Conservation (phyloP, 2,329 filamentous ascomycete species). For the Zymoseptoria brevis region DNA sequence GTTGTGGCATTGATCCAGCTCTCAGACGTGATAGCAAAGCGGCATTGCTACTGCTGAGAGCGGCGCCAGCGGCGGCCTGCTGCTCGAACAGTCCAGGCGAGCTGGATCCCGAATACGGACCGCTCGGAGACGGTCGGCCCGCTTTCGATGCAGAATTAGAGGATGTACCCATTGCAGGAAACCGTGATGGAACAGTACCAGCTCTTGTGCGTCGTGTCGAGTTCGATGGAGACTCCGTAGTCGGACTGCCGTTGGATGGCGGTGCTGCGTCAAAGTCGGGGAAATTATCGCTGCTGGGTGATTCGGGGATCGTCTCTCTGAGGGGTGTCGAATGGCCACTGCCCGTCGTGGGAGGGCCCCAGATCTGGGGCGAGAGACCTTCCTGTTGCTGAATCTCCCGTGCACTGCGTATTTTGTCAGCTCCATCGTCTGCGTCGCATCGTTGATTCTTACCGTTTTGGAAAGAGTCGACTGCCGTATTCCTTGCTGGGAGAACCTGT, state of each 20-base stretch:
- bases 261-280: slow-evolving; percentile 64
- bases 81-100: slow-evolving; percentile 28
- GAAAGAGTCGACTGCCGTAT: slow-evolving; percentile 71
- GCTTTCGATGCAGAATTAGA: slow-evolving; percentile 55
- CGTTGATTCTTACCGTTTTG: slow-evolving; percentile 66
- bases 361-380: slow-evolving; percentile 65
- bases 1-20: slow-evolving; percentile 90
- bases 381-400: slow-evolving; percentile 97
- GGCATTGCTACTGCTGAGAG: slow-evolving; percentile 51
- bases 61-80: slow-evolving; percentile 40
- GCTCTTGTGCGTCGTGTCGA: slow-evolving; percentile 67
- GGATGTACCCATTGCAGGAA: slow-evolving; percentile 66
- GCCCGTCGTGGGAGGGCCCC: slow-evolving; percentile 91
- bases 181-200: slow-evolving; percentile 90
- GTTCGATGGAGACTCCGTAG: slow-evolving; percentile 16
- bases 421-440: not conserved
- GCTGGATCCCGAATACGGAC: slow-evolving; percentile 66
- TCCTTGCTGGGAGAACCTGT: slow-evolving; percentile 96
- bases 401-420: slow-evolving; percentile 50
- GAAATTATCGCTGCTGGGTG: slow-evolving; percentile 84
- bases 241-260: slow-evolving; percentile 18
- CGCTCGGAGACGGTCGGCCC: slow-evolving; percentile 75
- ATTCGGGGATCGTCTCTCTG: slow-evolving; percentile 95
- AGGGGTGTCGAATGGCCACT: slow-evolving; percentile 94
- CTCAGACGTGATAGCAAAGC: slow-evolving; percentile 76